Conservation (phyloP, 495 filamentous ascomycete genomes). For the Podospora fimiseda region DNA sequence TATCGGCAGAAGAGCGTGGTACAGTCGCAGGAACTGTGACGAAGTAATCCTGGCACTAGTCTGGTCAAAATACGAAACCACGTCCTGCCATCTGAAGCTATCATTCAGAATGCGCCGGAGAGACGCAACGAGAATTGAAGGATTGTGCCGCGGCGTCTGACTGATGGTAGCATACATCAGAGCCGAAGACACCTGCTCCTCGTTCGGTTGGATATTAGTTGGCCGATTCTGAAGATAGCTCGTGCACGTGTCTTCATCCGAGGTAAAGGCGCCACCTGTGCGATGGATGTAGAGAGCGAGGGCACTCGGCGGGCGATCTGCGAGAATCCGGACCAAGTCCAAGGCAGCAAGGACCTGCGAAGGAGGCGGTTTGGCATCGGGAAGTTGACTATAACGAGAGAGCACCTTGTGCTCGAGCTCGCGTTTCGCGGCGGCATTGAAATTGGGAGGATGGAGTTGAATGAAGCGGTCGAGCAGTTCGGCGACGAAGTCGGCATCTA, state of each 20-base stretch:
- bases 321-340: constrained; percentile 63
- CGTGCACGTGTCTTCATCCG: constrained; percentile 43
- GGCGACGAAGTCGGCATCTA: constrained; percentile 59
- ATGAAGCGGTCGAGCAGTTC: constrained; percentile 75
- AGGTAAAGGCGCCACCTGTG: constrained; percentile 56
- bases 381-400: constrained; percentile 54
- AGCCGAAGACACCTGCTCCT: constrained; percentile 74
- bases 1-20: constrained; percentile 64
- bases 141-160: constrained; percentile 63
- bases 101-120: constrained; percentile 38
- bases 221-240: constrained; percentile 57
- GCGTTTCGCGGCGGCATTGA: constrained; percentile 65
- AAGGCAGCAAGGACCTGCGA: constrained; percentile 67
- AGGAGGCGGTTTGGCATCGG: constrained; percentile 54
- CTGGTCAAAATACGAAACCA: constrained; percentile 79
- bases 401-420: constrained; percentile 61
- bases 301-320: constrained; percentile 52
- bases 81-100: constrained; percentile 75
- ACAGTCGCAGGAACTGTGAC: constrained; percentile 72
- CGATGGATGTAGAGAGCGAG: constrained; percentile 74
- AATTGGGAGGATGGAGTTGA: constrained; percentile 72
- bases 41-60: constrained; percentile 66
- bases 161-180: constrained; percentile 72
- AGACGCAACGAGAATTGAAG: constrained; percentile 62
- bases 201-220: constrained; percentile 61